Evolutionary conservation across 495 filamentous ascomycete genomes (phyloP).

Genomic region (Tuber brumale): DNA sequence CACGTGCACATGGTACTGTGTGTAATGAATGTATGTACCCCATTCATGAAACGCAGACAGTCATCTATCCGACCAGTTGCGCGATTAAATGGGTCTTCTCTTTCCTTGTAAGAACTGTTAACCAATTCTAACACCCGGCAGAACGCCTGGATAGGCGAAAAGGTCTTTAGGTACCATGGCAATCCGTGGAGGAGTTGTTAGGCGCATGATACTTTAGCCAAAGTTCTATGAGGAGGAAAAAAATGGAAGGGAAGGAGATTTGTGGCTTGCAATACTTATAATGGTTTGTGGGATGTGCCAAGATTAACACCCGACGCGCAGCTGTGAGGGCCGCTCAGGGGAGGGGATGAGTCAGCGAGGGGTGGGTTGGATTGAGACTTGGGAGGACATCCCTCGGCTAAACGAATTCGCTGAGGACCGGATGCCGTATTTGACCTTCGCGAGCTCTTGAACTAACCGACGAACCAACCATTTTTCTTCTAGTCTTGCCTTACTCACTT

Average conservation of each 20-base stretch:
- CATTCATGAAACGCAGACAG: conserved; percentile 42
- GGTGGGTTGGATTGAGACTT: neutral
- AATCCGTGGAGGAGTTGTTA: conserved; percentile 15
- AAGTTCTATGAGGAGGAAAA: conserved; percentile 34
- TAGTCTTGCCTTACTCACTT: neutral
- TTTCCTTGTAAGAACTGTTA: conserved; percentile 38
- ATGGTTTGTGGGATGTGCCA: neutral
- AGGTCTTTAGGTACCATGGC: conserved; percentile 10
- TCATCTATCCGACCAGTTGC: conserved; percentile 29
- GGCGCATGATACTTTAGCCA: conserved; percentile 26
- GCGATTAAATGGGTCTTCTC: conserved; percentile 41
- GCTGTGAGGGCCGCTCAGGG: neutral
- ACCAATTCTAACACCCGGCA: conserved; percentile 25
- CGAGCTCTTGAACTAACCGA: neutral
- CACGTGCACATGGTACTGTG: neutral
- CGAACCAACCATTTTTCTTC: neutral
- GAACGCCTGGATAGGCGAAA: conserved; percentile 29
- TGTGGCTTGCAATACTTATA: neutral
- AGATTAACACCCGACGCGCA: neutral
- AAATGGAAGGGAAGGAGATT: neutral
- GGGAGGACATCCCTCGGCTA: neutral
- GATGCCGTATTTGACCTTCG: neutral
- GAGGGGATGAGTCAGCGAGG: neutral
- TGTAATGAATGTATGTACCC: conserved; percentile 19
- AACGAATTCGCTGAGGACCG: neutral